Percentiles rank a stretch among this genome's conserved stretches.
Conservation (phyloP, 139 green algal species). For the Auxenochlorella pyrenoidosa region DNA sequence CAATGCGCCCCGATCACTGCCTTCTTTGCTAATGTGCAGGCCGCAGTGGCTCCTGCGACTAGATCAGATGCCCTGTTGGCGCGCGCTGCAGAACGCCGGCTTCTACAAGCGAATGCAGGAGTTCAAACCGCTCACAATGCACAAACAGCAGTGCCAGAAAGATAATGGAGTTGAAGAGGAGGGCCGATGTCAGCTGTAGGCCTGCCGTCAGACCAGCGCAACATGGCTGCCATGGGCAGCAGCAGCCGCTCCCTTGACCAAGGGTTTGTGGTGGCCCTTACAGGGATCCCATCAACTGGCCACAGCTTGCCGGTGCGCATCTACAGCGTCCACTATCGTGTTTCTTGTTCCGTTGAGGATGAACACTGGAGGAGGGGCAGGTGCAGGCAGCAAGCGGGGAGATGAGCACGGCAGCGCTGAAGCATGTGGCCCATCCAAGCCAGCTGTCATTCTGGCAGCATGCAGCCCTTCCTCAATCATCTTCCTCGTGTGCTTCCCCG, state of each 20-base stretch:
- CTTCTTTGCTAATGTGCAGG: too few species aligned
- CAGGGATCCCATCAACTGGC: background rate
- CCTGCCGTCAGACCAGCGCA: background rate
- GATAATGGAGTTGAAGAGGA: background rate
- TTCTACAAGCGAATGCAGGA: too few species aligned
- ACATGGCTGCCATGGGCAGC: too few species aligned
- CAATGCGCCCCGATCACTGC: too few species aligned
- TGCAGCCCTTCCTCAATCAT: too few species aligned
- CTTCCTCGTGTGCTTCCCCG: background rate
- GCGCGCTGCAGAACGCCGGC: too few species aligned
- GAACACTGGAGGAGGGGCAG: slow-evolving; percentile 31
- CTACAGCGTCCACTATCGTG: slow-evolving; percentile 17
- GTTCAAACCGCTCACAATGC: too few species aligned
- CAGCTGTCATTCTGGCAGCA: too few species aligned
- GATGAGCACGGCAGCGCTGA: background rate
- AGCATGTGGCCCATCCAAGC: background rate
- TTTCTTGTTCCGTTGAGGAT: slow-evolving; percentile 43
- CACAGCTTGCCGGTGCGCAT: background rate
- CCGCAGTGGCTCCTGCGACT: too few species aligned
- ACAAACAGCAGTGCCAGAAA: background rate
- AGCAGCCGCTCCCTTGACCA: too few species aligned
- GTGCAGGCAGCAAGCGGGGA: background rate
- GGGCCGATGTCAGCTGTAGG: background rate
- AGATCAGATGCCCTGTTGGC: too few species aligned
- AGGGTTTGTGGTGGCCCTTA: background rate